phyloP scores from a whole-genome alignment of 2,329 filamentous ascomycete genomes.

The Periconia sp. region DNA sequence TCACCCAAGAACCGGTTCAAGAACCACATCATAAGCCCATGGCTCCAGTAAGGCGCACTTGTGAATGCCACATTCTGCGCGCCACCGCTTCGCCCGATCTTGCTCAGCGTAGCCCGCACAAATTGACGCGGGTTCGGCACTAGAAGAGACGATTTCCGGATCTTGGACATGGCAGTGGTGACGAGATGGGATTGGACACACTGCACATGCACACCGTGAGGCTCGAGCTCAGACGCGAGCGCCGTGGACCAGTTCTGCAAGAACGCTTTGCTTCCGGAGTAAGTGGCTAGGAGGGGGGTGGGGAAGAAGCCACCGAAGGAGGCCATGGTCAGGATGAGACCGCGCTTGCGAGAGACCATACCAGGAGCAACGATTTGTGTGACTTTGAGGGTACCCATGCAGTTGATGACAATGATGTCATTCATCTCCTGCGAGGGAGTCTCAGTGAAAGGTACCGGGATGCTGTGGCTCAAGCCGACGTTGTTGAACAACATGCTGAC shows the following conservation, averaged over 20 bases:
- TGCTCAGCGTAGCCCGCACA: constrained; percentile 74
- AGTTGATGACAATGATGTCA: constrained; percentile 95
- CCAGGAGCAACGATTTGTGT: constrained; percentile 83
- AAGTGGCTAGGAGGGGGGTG: constrained; percentile 89
- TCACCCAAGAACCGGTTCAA: constrained; percentile 64
- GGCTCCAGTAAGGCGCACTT: constrained; percentile 91
- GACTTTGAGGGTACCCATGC: constrained; percentile 82
- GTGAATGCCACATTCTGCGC: constrained; percentile 80
- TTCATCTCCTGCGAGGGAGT: constrained; percentile 79
- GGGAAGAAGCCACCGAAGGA: constrained; percentile 93
- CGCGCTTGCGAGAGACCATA: constrained; percentile 80
- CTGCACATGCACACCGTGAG: constrained; percentile 83
- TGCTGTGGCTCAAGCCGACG: constrained; percentile 90
- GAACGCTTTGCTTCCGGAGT: constrained; percentile 97
- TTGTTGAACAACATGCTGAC: constrained; percentile 93
- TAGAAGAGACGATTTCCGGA: constrained; percentile 73
- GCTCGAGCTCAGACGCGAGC: constrained; percentile 78
- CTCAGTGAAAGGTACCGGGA: constrained; percentile 84
- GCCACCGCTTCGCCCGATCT: constrained; percentile 76
- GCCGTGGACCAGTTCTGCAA: constrained; percentile 93
- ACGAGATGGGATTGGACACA: constrained; percentile 91
- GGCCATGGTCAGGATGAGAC: constrained; percentile 94
- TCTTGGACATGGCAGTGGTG: constrained; percentile 95
- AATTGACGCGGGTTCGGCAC: constrained; percentile 83
- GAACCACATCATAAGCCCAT: constrained; percentile 84